Conservation (phyloP, 495 filamentous ascomycete species). For the Podospora sp. region DNA sequence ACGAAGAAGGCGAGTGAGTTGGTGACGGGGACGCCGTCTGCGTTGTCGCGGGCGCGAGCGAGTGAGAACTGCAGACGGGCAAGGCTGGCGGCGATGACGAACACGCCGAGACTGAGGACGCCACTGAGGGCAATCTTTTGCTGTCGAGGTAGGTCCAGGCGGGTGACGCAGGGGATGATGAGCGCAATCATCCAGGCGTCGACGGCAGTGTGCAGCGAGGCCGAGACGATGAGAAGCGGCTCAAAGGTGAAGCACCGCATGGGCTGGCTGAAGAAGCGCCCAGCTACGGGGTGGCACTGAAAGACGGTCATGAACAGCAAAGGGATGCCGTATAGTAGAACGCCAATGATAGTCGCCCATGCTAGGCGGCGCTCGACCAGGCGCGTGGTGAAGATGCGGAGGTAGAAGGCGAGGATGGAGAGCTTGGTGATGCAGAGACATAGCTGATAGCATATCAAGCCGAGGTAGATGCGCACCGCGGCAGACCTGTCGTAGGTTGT, state of each 20-base stretch:
- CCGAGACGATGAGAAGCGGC: constrained; percentile 39
- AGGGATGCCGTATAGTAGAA: constrained; percentile 36
- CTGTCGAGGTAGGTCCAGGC: constrained; percentile 38
- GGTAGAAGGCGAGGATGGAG: constrained; percentile 44
- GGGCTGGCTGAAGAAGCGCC: constrained; percentile 33
- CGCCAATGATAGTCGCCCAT: constrained; percentile 36
- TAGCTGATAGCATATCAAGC: constrained; percentile 41
- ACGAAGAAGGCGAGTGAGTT: constrained; percentile 34
- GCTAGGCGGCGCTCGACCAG: constrained; percentile 32
- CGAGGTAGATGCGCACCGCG: constrained; percentile 29
- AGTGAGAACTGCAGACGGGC: constrained; percentile 33
- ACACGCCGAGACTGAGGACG: constrained; percentile 41
- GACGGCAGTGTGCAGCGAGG: constrained; percentile 38
- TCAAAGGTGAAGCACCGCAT: constrained; percentile 37
- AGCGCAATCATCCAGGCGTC: constrained; percentile 43
- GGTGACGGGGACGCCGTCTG: constrained; percentile 22
- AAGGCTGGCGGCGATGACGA: constrained; percentile 40
- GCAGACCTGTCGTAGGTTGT: constrained; percentile 5
- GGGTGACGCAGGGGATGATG: constrained; percentile 39
- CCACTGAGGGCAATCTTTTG: constrained; percentile 38
- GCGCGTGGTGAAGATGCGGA: constrained; percentile 41
- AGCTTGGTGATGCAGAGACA: constrained; percentile 44
- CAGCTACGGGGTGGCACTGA: constrained; percentile 40
- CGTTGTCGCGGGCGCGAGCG: constrained; percentile 15
- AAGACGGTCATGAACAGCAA: constrained; percentile 44